These are phyloP conservation scores for Colletotrichum sp. DNA, from an alignment of 2,329 filamentous ascomycete species.

Conservation along the genomic window DNA sequence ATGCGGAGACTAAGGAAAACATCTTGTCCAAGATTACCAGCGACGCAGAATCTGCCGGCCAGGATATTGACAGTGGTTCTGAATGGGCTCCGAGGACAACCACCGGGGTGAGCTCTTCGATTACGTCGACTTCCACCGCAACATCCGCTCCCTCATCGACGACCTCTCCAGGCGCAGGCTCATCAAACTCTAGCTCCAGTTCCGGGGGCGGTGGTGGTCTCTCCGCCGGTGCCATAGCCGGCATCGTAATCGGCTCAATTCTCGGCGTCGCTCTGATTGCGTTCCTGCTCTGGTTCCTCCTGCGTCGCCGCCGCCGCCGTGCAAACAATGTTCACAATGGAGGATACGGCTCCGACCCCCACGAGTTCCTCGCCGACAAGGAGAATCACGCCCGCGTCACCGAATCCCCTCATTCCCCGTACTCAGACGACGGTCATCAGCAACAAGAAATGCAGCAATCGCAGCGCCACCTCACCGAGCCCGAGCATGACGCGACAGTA, in stretches of 20 bases:
- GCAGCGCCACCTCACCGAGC: conserved; percentile 2
- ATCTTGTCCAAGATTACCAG: background rate
- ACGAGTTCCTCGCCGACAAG: conserved; percentile 52
- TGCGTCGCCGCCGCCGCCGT: conserved; percentile 40
- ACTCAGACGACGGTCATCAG: conserved; percentile 44
- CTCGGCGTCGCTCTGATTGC: conserved; percentile 44
- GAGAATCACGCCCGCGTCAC: conserved; percentile 41
- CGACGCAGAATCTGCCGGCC: background rate
- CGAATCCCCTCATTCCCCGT: conserved; percentile 47
- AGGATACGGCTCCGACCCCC: conserved; percentile 29
- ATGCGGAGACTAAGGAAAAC: background rate
- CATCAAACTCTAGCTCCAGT: background rate
- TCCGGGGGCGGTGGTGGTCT: conserved; percentile 29
- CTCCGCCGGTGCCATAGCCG: conserved; percentile 48
- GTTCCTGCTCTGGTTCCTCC: conserved; percentile 46
- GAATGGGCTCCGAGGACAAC: background rate
- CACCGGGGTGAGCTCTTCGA: background rate
- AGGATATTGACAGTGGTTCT: background rate
- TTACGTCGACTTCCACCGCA: background rate
- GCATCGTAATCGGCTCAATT: conserved; percentile 50
- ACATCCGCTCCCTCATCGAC: background rate
- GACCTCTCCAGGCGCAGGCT: background rate
- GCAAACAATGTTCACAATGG: conserved; percentile 27
- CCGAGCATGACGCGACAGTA: background rate
- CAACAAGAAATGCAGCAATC: conserved; percentile 5